phyloP scores from a whole-genome alignment of 169 alveolate genomes.

The Eimeria falciformis region DNA sequence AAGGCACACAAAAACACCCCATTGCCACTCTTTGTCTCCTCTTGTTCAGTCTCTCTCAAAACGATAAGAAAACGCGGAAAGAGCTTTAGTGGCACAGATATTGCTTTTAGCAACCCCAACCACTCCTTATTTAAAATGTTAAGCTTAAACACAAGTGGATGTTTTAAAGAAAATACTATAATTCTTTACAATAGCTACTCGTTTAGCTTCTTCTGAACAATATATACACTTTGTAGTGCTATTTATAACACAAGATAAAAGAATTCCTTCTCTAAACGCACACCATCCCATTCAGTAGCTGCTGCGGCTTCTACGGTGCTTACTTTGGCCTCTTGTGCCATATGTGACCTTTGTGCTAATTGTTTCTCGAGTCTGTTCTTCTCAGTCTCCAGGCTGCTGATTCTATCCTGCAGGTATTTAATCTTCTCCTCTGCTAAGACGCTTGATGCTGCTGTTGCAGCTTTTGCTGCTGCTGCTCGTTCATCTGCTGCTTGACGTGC shows the following conservation, averaged over 20 bases:
- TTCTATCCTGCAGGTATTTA: neutral
- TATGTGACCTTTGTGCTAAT: neutral
- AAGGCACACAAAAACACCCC: neutral
- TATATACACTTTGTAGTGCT: neutral
- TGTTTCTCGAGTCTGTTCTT: neutral
- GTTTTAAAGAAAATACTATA: too few species aligned
- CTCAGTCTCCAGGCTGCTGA: neutral
- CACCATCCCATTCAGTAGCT: neutral
- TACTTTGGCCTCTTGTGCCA: constrained; percentile 33
- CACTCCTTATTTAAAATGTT: too few species aligned
- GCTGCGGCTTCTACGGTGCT: neutral
- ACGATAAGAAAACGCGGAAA: too few species aligned
- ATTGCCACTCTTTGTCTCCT: too few species aligned
- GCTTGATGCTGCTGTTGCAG: neutral
- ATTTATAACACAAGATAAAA: neutral
- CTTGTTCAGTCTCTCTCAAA: too few species aligned
- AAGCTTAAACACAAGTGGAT: too few species aligned
- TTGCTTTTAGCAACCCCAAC: neutral
- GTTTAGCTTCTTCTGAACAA: too few species aligned
- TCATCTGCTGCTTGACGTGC: neutral
- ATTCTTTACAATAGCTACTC: too few species aligned
- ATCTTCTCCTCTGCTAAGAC: neutral
- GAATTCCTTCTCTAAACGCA: neutral
- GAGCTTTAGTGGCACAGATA: neutral
- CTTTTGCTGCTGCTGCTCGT: neutral